A percentile compares a stretch with the other conserved stretches of the same genome.
Conservation (phyloP, 495 filamentous ascomycete species). For the Symbiotaphrina buchneri region DNA sequence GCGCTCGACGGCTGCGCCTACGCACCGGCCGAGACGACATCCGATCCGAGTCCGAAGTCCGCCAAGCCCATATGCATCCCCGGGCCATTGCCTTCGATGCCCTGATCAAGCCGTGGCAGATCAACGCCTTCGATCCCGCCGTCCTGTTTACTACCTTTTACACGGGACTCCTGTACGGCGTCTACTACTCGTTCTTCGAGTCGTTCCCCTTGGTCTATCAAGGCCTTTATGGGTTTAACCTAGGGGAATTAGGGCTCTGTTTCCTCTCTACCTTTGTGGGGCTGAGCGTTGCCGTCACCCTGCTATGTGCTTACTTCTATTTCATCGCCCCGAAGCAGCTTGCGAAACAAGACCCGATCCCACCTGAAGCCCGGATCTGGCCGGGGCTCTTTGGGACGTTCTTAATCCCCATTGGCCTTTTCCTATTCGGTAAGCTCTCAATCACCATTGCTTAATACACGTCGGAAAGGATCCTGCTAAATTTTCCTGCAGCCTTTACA, state of each 20-base stretch:
- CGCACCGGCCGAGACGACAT: conserved; percentile 13
- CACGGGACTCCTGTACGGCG: conserved; percentile 12
- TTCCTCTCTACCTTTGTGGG: conserved; percentile 12
- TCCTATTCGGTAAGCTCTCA: conserved; percentile 31
- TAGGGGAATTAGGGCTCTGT: conserved; percentile 10
- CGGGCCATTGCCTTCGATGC: conserved; percentile 16
- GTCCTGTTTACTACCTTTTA: conserved; percentile 13
- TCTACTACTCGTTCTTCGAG: conserved; percentile 13
- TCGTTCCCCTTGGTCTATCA: conserved; percentile 14
- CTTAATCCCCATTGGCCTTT: conserved; percentile 21
- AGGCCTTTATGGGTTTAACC: conserved; percentile 10
- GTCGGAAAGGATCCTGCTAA: no score
- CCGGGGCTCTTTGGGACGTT: conserved; percentile 21
- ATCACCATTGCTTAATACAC: no score
- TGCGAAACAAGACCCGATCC: conserved; percentile 8
- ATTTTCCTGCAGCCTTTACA: no score
- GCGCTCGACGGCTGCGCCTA: conserved; percentile 13
- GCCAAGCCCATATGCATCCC: conserved; percentile 12
- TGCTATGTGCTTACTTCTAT: conserved; percentile 6
- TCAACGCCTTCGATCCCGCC: conserved; percentile 16
- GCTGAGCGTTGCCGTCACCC: conserved; percentile 3
- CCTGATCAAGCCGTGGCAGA: conserved; percentile 15
- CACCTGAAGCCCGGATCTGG: conserved; percentile 19
- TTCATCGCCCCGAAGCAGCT: not conserved
- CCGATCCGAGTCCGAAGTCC: conserved; percentile 13